phyloP scores from a whole-genome alignment of 2,329 filamentous ascomycete genomes.

The Botrytis byssoidea region DNA sequence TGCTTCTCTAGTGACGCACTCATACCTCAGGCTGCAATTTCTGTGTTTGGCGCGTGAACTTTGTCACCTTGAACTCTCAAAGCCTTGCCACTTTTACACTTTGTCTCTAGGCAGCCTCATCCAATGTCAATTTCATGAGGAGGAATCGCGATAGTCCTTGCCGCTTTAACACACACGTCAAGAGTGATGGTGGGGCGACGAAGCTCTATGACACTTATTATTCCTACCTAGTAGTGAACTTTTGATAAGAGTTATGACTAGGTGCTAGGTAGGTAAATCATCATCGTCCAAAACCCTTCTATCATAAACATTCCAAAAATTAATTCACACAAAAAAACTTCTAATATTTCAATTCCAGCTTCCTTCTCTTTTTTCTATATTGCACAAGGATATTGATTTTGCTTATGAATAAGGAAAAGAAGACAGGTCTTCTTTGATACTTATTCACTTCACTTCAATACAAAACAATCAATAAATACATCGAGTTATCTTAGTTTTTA shows the following conservation, averaged over 20 bases:
- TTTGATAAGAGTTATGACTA: slow-evolving; percentile 2
- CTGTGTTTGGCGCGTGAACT: background rate
- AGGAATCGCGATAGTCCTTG: accelerated
- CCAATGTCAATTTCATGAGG: background rate
- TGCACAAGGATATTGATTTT: background rate
- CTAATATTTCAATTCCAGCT: background rate
- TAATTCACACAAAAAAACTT: background rate
- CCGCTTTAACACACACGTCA: background rate
- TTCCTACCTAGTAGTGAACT: background rate
- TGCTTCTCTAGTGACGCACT: background rate
- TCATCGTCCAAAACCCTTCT: background rate
- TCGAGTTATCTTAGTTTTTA: background rate
- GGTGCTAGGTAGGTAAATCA: background rate
- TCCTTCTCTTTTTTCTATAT: background rate
- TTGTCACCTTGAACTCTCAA: background rate
- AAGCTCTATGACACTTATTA: background rate
- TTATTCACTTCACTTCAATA: background rate
- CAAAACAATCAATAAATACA: background rate
- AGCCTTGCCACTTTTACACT: background rate
- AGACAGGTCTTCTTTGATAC: background rate
- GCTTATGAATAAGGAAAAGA: background rate
- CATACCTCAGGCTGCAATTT: background rate
- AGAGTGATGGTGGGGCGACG: background rate
- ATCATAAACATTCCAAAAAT: background rate
- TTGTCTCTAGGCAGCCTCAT: background rate